Percentiles rank a stretch among this genome's conserved stretches.
These are phyloP conservation scores for Sarcodon aspratus DNA, from an alignment of 768 basidiomycete genomes.

Conservation along the genomic window DNA sequence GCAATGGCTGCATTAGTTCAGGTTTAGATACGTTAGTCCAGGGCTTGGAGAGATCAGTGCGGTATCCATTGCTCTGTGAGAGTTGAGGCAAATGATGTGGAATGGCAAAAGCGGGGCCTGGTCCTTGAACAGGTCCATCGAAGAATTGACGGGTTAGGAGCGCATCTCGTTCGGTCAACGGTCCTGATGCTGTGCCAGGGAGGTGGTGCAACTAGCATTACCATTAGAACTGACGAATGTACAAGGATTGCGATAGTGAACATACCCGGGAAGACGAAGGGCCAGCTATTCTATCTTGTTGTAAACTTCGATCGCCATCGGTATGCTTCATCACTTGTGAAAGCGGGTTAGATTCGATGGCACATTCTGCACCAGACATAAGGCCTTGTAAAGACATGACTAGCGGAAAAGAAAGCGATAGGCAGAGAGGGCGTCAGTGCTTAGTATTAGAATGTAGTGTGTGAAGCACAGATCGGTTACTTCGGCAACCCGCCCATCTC, in stretches of 20 bases:
- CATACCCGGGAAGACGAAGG: constrained; percentile 62
- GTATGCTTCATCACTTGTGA: constrained; percentile 85
- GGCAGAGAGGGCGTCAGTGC: too few relatives aligned
- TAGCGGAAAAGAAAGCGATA: not conserved
- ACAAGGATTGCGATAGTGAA: not conserved
- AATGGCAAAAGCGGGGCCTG: constrained; percentile 23
- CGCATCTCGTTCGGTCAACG: constrained; percentile 53
- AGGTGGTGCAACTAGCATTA: constrained; percentile 58
- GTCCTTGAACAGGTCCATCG: constrained; percentile 28
- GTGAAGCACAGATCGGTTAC: too few relatives aligned
- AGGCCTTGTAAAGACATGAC: constrained; percentile 69
- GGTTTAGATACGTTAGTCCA: constrained; percentile 25
- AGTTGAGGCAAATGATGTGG: constrained; percentile 10
- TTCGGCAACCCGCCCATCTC: too few relatives aligned
- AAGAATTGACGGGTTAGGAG: constrained; percentile 78
- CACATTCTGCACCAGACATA: constrained; percentile 86
- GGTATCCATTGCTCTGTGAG: too few relatives aligned
- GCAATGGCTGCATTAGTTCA: constrained; percentile 21
- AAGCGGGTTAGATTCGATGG: constrained; percentile 73
- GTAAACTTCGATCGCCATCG: constrained; percentile 79
- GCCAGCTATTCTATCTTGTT: constrained; percentile 69
- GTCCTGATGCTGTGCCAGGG: constrained; percentile 39
- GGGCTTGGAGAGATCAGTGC: constrained; percentile 28
- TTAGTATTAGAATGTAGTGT: too few relatives aligned
- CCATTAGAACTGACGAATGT: not conserved